phyloP scores from a whole-genome alignment of 306 rosid genomes.

The Lotus japonicus region DNA sequence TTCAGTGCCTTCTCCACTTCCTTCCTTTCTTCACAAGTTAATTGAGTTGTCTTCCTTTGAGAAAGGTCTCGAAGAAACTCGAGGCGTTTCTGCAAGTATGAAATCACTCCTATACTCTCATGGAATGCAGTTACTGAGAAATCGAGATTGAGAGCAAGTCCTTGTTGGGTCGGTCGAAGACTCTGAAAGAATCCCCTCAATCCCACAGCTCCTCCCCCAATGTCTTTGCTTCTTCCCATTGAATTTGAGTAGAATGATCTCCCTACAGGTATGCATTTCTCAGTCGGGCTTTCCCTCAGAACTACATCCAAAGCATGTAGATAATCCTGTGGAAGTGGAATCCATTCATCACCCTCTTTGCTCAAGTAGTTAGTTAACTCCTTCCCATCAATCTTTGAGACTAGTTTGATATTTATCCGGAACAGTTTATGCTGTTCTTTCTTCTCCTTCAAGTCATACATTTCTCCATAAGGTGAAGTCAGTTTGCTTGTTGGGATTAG shows the following conservation, averaged over 20 bases:
- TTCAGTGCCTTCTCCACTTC: slow-evolving; percentile 87
- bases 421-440: slow-evolving; percentile 54
- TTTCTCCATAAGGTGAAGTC: slow-evolving; percentile 33
- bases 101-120: slow-evolving; percentile 87
- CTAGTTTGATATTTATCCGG: slow-evolving; percentile 67
- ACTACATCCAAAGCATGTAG: slow-evolving; percentile 96
- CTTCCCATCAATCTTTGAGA: slow-evolving; percentile 72
- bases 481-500: slow-evolving; percentile 49
- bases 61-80: slow-evolving; percentile 77
- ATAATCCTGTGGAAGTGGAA: slow-evolving; percentile 93
- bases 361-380: slow-evolving; percentile 62
- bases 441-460: slow-evolving; percentile 36
- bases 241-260: slow-evolving; percentile 77
- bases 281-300: slow-evolving; percentile 75
- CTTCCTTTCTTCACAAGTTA: slow-evolving; percentile 59
- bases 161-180: slow-evolving; percentile 95
- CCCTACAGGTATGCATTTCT: slow-evolving; percentile 78
- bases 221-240: slow-evolving; percentile 80
- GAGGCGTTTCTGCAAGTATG: slow-evolving; percentile 84
- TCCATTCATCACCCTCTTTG: slow-evolving; percentile 79
- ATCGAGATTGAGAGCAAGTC: slow-evolving; percentile 87
- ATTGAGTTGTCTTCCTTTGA: slow-evolving; percentile 55
- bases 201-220: slow-evolving; percentile 96
- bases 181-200: slow-evolving; percentile 98
- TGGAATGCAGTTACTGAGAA: slow-evolving; percentile 95